Conservation (phyloP, 345 rosid genomes). For the Ricinus communis region DNA sequence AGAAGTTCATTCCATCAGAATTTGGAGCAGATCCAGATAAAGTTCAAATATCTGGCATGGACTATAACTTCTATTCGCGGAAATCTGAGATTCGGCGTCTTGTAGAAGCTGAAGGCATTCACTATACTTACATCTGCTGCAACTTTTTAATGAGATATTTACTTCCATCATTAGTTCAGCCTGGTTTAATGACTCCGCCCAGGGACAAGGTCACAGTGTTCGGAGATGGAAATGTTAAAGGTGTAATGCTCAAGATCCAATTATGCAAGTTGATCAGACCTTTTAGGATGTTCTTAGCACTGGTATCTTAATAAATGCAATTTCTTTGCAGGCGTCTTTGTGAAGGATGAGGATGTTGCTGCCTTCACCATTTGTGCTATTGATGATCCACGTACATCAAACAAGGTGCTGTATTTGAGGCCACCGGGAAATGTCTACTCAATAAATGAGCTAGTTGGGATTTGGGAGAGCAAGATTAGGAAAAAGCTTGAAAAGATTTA, state of each 20-base stretch:
- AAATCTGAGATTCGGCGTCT: slow-evolving; percentile 67
- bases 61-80: slow-evolving; percentile 51
- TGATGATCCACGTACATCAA: slow-evolving; percentile 66
- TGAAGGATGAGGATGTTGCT: slow-evolving; percentile 64
- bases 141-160: slow-evolving; percentile 59
- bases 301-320: background rate
- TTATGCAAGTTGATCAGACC: background rate
- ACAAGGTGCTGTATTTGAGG: slow-evolving; percentile 62
- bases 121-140: slow-evolving; percentile 65
- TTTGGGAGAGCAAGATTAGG: slow-evolving; percentile 73
- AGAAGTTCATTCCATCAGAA: slow-evolving; percentile 89
- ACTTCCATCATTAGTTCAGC: slow-evolving; percentile 76
- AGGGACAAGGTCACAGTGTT: slow-evolving; percentile 59
- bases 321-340: slow-evolving; percentile 52
- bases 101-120: slow-evolving; percentile 63
- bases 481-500: slow-evolving; percentile 54
- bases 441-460: slow-evolving; percentile 57
- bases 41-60: slow-evolving; percentile 57
- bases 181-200: slow-evolving; percentile 62
- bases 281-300: background rate
- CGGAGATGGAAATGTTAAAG: slow-evolving; percentile 72
- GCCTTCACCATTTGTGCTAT: slow-evolving; percentile 55
- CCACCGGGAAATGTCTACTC: slow-evolving; percentile 67
- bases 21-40: slow-evolving; percentile 77
- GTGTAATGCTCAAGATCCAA: slow-evolving; percentile 29